Evolutionary conservation across 2,329 filamentous ascomycete genomes (phyloP), one percentile per base, ranked within the genome.

Genomic region (Penicillium sp.): DNA sequence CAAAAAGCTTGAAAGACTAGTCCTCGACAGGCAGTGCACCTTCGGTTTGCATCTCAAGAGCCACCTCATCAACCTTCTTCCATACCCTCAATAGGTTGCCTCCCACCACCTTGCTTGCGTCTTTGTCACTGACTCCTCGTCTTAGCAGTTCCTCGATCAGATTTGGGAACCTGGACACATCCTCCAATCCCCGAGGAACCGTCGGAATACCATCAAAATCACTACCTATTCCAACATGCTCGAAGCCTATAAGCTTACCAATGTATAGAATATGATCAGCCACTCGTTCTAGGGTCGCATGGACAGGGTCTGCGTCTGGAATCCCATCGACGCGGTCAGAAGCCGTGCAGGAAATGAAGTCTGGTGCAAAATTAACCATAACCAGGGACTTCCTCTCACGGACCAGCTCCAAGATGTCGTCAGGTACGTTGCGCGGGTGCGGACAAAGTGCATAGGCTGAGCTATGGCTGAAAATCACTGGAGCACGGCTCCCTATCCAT

Each of bases 401-500:
- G 33, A 96, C 86, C 1, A 93, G 73, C 34, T 84, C 71, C 7
- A 97, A 74, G 13, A 95, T 81, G 49, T 90, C 79, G 56, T 97
- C 89, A 1, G 87, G 87, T 7, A 95, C 90, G 60, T 97, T 97
- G 31, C 91, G 81, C 9, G 89, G 88, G 68, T 96, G 89, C 7
- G 87, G 87, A 64, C 89, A 96, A 21, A 96, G 64, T 2, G 81
- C 77, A 60, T 86, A 84, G 1, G 85, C 87, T 5, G 86, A 91
- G 58, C 86, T 93, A 66, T 97, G 91, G 51, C 84, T 88, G 75
- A 88, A 96, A 51, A 96, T 93, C 5, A 93, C 78, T 0, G 91
- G 90, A 0, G 91, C 89, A 49, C 77, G 73, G 63, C 85, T 90
- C 6, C 87, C 87, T 5, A 72, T 66, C 85, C 85, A 91, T 38